Conservation (phyloP, 1,284 basidiomycete species). For the Cutaneotrichosporon sp. region DNA sequence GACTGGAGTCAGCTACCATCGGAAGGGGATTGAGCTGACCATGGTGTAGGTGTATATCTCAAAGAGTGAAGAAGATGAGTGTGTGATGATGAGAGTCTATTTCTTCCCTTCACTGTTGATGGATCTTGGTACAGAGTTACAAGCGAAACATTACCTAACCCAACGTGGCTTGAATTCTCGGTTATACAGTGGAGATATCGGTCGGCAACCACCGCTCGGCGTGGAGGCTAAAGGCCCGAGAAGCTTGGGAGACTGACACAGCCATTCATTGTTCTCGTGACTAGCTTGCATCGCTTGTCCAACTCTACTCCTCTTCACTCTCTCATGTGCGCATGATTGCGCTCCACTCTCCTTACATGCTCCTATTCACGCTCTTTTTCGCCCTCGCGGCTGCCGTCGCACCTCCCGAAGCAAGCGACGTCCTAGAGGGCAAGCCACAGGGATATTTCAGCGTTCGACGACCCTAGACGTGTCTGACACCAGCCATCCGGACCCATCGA, state of each 20-base stretch:
- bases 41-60: background rate
- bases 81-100: background rate
- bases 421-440: constrained; percentile 51
- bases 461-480: background rate
- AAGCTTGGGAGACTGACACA: background rate
- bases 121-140: too few relatives aligned
- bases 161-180: background rate
- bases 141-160: background rate
- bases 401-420: constrained; percentile 44
- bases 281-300: background rate
- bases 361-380: background rate
- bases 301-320: background rate
- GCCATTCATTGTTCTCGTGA: background rate
- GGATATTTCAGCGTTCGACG: constrained; percentile 49
- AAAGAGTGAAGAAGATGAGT: background rate
- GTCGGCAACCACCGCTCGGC: too few relatives aligned
- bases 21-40: background rate
- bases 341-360: constrained; percentile 5
- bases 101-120: background rate
- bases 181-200: too few relatives aligned
- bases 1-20: constrained; percentile 17
- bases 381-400: constrained; percentile 8
- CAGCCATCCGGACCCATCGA: constrained; percentile 94
- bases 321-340: background rate
- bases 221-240: too few relatives aligned